Evolutionary conservation across 2,329 filamentous ascomycete genomes (phyloP).

Genomic region (Drechslerella stenobrocha): DNA sequence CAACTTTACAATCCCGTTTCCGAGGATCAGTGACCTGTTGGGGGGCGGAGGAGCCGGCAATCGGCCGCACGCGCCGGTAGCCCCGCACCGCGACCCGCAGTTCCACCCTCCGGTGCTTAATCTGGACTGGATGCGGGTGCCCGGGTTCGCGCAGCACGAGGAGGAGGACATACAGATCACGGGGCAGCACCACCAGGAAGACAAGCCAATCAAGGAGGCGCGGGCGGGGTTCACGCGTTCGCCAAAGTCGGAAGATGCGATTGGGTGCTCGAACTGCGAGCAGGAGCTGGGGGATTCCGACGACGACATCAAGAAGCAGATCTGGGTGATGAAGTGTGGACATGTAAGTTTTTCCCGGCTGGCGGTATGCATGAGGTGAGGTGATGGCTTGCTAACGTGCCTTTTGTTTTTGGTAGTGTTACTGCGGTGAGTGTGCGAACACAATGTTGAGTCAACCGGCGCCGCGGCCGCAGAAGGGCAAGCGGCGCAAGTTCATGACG

Average conservation of each 20-base stretch:
- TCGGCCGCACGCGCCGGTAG: conserved; percentile 46
- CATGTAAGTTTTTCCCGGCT: conserved; percentile 67
- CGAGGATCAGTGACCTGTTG: conserved; percentile 37
- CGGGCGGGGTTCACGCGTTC: conserved; percentile 78
- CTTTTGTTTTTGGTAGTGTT: conserved; percentile 56
- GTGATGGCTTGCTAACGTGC: conserved; percentile 18
- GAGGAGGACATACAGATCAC: conserved; percentile 57
- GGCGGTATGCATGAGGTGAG: conserved; percentile 13
- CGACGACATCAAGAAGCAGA: conserved; percentile 70
- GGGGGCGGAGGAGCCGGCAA: conserved; percentile 4
- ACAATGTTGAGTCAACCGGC: conserved; percentile 52
- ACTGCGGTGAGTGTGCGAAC: conserved; percentile 61
- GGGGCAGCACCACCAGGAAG: conserved; percentile 55
- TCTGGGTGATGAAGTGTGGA: conserved; percentile 90
- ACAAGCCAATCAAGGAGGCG: conserved; percentile 68
- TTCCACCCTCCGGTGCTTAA: conserved; percentile 52
- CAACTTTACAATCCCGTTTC: conserved; percentile 47
- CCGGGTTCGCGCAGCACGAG: conserved; percentile 54
- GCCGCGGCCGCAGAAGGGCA: conserved; percentile 52
- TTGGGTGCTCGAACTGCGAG: conserved; percentile 84
- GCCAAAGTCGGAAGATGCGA: conserved; percentile 70
- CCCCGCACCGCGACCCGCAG: conserved; percentile 52
- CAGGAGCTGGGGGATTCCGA: conserved; percentile 75
- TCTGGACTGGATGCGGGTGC: conserved; percentile 53
- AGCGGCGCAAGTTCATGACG: conserved; percentile 23